phyloP scores from a whole-genome alignment of 768 basidiomycete species.

The Tubosaeta sp. region DNA sequence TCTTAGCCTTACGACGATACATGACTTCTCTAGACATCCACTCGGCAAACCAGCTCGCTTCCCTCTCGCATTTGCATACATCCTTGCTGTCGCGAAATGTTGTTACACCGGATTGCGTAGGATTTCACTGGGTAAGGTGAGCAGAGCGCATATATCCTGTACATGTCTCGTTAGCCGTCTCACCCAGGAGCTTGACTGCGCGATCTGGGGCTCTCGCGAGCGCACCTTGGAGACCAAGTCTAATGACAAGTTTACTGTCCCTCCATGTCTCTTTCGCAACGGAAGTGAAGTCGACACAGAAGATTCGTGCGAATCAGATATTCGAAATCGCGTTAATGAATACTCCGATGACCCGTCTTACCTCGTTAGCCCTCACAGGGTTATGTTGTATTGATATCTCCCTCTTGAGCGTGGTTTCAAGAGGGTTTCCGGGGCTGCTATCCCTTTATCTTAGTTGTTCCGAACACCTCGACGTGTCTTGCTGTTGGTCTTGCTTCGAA shows the following conservation, averaged over 20 bases:
- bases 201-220: slow-evolving; percentile 15
- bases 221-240: slow-evolving; percentile 25
- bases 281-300: slow-evolving; percentile 45
- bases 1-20: slow-evolving; percentile 38
- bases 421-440: slow-evolving; percentile 41
- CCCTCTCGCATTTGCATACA: slow-evolving; percentile 32
- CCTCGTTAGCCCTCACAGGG: slow-evolving; percentile 44
- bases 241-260: slow-evolving; percentile 33
- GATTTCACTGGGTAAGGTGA: slow-evolving; percentile 47
- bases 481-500: slow-evolving; percentile 64
- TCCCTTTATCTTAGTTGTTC: slow-evolving; percentile 56
- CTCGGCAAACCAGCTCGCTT: slow-evolving; percentile 18
- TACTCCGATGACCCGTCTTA: slow-evolving; percentile 34
- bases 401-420: slow-evolving; percentile 45
- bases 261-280: slow-evolving; percentile 41
- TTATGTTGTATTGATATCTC: slow-evolving; percentile 55
- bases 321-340: slow-evolving; percentile 27
- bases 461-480: slow-evolving; percentile 51
- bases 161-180: background rate
- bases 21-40: slow-evolving; percentile 21
- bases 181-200: slow-evolving; percentile 18
- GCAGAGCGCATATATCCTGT: slow-evolving; percentile 25
- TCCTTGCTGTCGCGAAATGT: slow-evolving; percentile 24
- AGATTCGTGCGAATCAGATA: slow-evolving; percentile 32
- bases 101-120: slow-evolving; percentile 17